Conservation (phyloP, 1,284 basidiomycete genomes). For the Peniophora sp. region DNA sequence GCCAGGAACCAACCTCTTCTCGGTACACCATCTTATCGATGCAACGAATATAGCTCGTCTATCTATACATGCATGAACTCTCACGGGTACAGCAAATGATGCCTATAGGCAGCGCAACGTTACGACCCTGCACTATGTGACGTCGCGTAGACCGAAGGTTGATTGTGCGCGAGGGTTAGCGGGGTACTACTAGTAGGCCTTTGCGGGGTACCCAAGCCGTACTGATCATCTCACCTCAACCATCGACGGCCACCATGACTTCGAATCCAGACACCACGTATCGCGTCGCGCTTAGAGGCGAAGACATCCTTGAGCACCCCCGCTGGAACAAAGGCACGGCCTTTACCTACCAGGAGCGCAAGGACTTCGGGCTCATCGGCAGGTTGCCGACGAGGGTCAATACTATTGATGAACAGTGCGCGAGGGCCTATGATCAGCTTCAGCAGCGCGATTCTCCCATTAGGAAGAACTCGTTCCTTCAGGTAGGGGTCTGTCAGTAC, state of each 20-base stretch:
- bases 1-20: no score
- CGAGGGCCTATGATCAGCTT: constrained; percentile 65
- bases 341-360: constrained; percentile 61
- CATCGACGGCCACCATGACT: constrained; percentile 1
- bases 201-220: not conserved
- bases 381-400: constrained; percentile 72
- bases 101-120: no score
- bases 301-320: constrained; percentile 53
- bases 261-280: constrained; percentile 15
- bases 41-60: no score
- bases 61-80: no score
- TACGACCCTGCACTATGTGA: not conserved
- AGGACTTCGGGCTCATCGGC: constrained; percentile 67
- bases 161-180: not conserved
- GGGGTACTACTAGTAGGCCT: not conserved
- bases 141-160: not conserved
- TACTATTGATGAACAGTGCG: constrained; percentile 68
- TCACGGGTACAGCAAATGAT: no score
- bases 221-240: not conserved
- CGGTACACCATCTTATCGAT: no score
- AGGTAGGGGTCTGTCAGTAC: no score
- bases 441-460: constrained; percentile 37
- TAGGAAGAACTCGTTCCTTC: constrained; percentile 64
- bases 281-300: constrained; percentile 49
- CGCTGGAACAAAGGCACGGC: constrained; percentile 72